phyloP scores from a whole-genome alignment of 495 filamentous ascomycete genomes.

The Thermochaetoides thermophila region DNA sequence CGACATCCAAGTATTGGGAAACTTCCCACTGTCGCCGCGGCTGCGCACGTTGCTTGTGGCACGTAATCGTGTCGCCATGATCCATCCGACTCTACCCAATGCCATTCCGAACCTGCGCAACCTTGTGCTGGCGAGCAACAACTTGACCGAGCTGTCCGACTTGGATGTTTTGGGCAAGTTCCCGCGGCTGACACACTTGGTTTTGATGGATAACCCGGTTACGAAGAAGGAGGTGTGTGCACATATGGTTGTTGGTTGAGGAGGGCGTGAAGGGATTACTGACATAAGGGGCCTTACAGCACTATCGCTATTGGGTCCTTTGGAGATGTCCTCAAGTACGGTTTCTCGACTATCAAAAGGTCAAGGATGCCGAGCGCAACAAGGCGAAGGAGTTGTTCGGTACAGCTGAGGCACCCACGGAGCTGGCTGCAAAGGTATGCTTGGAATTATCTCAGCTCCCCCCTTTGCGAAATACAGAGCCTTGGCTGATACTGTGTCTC shows the following conservation, averaged over 20 bases:
- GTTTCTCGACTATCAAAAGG: constrained; percentile 87
- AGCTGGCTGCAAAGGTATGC: constrained; percentile 48
- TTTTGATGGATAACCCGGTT: constrained; percentile 76
- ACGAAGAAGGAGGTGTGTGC: constrained; percentile 68
- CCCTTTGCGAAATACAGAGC: too few relatives aligned
- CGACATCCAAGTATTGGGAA: constrained; percentile 73
- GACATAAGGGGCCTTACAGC: constrained; percentile 30
- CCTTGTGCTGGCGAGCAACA: constrained; percentile 65
- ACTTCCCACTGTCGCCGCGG: constrained; percentile 88
- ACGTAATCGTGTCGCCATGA: constrained; percentile 68
- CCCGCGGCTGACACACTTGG: constrained; percentile 57
- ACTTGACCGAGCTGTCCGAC: constrained; percentile 67
- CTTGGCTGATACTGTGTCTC: neutral
- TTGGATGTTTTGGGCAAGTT: constrained; percentile 68
- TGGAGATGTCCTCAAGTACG: constrained; percentile 73
- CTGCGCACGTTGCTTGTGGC: constrained; percentile 76
- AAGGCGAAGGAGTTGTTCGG: constrained; percentile 73
- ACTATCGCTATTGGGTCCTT: constrained; percentile 86
- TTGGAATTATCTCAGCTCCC: neutral
- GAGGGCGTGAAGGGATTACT: neutral
- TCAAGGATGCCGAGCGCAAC: constrained; percentile 69
- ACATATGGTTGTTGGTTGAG: neutral
- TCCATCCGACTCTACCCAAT: constrained; percentile 57
- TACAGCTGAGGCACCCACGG: constrained; percentile 55
- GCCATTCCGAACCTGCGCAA: constrained; percentile 66